Evolutionary conservation across 1,284 basidiomycete genomes (phyloP).

Genomic region (Malassezia sp.): DNA sequence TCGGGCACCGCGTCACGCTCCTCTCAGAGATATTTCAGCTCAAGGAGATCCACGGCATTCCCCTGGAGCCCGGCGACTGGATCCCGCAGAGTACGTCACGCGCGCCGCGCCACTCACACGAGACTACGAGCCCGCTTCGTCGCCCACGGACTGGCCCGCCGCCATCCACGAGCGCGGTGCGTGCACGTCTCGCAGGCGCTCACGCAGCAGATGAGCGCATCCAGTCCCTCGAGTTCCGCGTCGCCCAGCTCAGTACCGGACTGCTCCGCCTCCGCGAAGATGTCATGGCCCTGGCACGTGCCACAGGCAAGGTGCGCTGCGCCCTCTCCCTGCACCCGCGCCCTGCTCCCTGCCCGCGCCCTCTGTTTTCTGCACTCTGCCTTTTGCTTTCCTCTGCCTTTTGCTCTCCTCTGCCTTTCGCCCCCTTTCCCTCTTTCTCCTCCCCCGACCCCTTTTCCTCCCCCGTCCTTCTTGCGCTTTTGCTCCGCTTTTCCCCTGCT

Average conservation of each 20-base stretch:
- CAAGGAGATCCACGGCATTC: constrained; percentile 33
- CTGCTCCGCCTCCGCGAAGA: constrained; percentile 34
- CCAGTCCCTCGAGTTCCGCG: constrained; percentile 33
- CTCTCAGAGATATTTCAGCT: constrained; percentile 34
- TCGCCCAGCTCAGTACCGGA: constrained; percentile 29
- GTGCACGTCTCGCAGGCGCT: background rate
- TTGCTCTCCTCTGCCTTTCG: no score
- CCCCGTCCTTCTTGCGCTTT: no score
- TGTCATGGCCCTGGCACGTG: constrained; percentile 16
- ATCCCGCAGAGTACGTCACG: constrained; percentile 20
- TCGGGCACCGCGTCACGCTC: constrained; percentile 40
- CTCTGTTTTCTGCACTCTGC: no score
- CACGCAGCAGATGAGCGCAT: constrained; percentile 33
- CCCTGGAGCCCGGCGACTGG: constrained; percentile 41
- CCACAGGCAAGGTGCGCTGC: constrained; percentile 2
- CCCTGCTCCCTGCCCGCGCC: no score
- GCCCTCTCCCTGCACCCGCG: no score
- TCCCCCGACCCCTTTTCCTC: no score
- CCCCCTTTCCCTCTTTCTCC: no score
- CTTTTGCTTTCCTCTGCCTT: no score
- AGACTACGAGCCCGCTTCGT: constrained; percentile 3
- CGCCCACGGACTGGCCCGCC: background rate
- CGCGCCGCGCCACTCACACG: background rate
- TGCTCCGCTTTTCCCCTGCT: no score
- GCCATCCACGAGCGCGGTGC: background rate